A percentile compares a stretch with the other conserved stretches of the same genome.
Evolutionary conservation across 1,284 basidiomycete genomes (phyloP).

Genomic region (Singerocomus inundabilis): DNA sequence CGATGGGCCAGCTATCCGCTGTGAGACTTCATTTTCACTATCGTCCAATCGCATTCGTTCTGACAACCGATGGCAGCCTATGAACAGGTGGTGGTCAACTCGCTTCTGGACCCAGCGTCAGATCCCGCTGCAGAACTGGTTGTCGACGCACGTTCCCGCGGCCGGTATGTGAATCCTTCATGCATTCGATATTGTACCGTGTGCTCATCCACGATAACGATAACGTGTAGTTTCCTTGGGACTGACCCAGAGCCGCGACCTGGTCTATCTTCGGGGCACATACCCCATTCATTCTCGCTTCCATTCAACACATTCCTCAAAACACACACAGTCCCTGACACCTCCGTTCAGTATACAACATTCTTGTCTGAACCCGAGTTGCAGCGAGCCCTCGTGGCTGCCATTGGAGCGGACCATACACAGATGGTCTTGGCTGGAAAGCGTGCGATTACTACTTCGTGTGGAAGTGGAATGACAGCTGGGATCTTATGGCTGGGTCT

Average conservation of each 20-base stretch:
- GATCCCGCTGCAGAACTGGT: conserved; percentile 64
- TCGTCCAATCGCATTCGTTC: conserved; percentile 19
- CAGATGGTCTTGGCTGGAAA: conserved; percentile 58
- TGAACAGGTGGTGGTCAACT: conserved; percentile 79
- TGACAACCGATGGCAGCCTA: conserved; percentile 56
- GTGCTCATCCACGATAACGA: conserved; percentile 5
- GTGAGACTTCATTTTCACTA: conserved; percentile 43
- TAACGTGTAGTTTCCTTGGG: conserved; percentile 64
- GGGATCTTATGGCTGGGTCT: conserved; percentile 89
- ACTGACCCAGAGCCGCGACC: conserved; percentile 87
- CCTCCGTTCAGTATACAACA: conserved; percentile 57
- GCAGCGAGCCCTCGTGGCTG: conserved; percentile 54
- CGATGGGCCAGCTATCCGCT: conserved; percentile 52
- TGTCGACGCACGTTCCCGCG: conserved; percentile 82
- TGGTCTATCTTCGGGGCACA: conserved; percentile 88
- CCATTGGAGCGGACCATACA: conserved; percentile 57
- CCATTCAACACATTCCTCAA: conserved; percentile 82
- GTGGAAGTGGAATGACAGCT: conserved; percentile 97
- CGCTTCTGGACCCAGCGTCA: conserved; percentile 44
- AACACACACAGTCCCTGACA: conserved; percentile 42
- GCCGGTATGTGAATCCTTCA: conserved; percentile 51
- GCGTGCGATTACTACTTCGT: conserved; percentile 65
- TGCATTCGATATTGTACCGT: conserved; percentile 1
- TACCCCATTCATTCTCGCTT: conserved; percentile 83
- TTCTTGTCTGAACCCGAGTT: conserved; percentile 60